phyloP scores from a whole-genome alignment of 352 stramenopile species.

The Phytophthora ramorum region DNA sequence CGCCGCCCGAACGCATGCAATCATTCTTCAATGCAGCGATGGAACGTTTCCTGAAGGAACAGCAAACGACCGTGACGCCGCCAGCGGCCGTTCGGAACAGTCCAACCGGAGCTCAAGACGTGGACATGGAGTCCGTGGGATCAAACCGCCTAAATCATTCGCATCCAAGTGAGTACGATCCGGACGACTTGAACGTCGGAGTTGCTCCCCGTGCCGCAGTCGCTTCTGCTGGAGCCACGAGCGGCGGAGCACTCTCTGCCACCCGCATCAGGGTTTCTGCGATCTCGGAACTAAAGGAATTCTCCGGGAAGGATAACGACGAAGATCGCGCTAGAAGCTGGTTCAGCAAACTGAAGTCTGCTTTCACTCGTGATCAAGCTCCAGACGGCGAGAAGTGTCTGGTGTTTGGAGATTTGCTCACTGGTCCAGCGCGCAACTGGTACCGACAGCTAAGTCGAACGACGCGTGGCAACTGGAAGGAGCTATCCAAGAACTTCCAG shows the following conservation, averaged over 20 bases:
- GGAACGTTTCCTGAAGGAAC: background rate
- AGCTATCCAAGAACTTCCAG: too few relatives aligned
- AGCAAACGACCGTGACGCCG: background rate
- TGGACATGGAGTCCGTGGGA: slow-evolving; percentile 1
- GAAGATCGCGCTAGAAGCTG: too few relatives aligned
- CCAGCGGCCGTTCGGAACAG: background rate
- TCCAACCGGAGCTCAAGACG: background rate
- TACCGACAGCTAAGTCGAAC: background rate
- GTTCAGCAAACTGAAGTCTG: too few relatives aligned
- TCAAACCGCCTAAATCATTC: background rate
- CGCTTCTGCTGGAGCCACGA: too few relatives aligned
- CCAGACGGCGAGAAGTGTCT: background rate
- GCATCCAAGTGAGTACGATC: background rate
- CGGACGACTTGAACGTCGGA: background rate
- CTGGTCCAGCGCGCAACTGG: background rate
- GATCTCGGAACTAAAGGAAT: background rate
- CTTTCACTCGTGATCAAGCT: too few relatives aligned
- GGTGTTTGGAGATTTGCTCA: background rate
- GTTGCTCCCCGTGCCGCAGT: too few relatives aligned
- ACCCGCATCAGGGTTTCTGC: background rate
- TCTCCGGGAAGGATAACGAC: background rate
- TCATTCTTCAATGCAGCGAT: slow-evolving; percentile 1
- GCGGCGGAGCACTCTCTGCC: too few relatives aligned
- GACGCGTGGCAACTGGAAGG: background rate
- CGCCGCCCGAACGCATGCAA: background rate